A percentile compares a stretch with the other conserved stretches of the same genome.
These are phyloP conservation scores for Chalciporus piperatus DNA, from an alignment of 768 basidiomycete species.

Conservation along the genomic window DNA sequence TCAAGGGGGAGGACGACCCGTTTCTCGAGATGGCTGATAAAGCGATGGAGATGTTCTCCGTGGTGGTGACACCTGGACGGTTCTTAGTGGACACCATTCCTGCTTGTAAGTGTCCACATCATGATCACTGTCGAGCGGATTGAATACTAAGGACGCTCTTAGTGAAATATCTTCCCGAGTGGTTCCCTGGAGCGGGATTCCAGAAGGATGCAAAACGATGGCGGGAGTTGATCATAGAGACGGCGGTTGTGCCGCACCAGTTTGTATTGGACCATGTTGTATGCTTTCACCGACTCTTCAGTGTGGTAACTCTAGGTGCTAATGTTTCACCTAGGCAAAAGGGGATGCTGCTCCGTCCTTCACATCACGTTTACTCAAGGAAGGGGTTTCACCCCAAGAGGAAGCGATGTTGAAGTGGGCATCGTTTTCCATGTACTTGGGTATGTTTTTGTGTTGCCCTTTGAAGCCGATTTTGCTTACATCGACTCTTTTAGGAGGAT, in stretches of 20 bases:
- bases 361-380: constrained; percentile 10
- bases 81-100: constrained; percentile 14
- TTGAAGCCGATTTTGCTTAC: no score
- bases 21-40: constrained; percentile 28
- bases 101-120: neutral
- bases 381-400: constrained; percentile 10
- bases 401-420: constrained; percentile 13
- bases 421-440: constrained; percentile 14
- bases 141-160: no score
- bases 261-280: constrained; percentile 2
- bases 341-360: constrained; percentile 13
- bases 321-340: neutral
- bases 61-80: neutral
- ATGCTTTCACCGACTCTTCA: neutral
- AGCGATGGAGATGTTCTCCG: constrained; percentile 15
- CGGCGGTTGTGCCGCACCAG: no score
- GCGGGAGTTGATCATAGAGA: no score
- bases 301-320: no score
- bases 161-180: constrained; percentile 17
- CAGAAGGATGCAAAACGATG: constrained; percentile 5
- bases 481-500: no score
- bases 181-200: constrained; percentile 23
- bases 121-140: no score
- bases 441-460: neutral
- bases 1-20: constrained; percentile 30